Percentiles rank a stretch among this genome's conserved stretches.
phyloP scores from a whole-genome alignment of 1,284 basidiomycete species.

The Moesziomyces globuligerus region DNA sequence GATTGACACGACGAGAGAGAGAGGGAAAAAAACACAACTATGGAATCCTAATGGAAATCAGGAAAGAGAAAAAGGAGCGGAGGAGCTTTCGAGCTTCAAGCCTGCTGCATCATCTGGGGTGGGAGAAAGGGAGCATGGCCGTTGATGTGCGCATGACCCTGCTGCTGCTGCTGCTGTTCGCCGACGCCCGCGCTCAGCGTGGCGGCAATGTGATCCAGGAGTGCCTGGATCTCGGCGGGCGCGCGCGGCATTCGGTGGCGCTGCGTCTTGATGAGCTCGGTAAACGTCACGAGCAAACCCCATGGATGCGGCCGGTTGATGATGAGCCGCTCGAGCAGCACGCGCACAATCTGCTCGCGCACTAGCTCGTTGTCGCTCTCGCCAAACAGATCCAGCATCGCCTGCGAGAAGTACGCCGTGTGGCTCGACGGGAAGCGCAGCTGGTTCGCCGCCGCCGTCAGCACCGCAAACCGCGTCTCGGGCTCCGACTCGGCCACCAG shows the following conservation, averaged over 20 bases:
- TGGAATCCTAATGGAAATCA: too few relatives aligned
- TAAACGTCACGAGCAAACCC: conserved; percentile 92
- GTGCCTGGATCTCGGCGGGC: conserved; percentile 62
- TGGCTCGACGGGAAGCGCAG: conserved; percentile 73
- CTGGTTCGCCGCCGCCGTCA: conserved; percentile 90
- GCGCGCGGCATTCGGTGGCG: conserved; percentile 52
- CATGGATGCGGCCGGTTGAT: conserved; percentile 96
- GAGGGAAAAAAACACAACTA: too few relatives aligned
- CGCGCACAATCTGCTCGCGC: conserved; percentile 88
- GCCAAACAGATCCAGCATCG: conserved; percentile 87
- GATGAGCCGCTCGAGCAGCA: conserved; percentile 90
- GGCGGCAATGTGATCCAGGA: conserved; percentile 62
- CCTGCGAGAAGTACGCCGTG: conserved; percentile 80
- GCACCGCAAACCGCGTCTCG: conserved; percentile 95
- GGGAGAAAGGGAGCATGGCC: conserved; percentile 25
- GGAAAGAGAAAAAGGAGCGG: background rate
- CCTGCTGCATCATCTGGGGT: conserved; percentile 26
- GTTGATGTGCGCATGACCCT: conserved; percentile 25
- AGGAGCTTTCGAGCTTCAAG: too few relatives aligned
- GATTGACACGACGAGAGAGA: too few relatives aligned
- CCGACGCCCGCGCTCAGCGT: conserved; percentile 20
- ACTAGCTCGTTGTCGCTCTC: conserved; percentile 73
- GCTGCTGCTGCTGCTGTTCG: conserved; percentile 17
- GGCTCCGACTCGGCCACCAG: conserved; percentile 84
- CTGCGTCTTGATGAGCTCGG: conserved; percentile 76